phyloP scores from a whole-genome alignment of 805 yeast genomes.

The Wilhelminamyces savonicus region DNA sequence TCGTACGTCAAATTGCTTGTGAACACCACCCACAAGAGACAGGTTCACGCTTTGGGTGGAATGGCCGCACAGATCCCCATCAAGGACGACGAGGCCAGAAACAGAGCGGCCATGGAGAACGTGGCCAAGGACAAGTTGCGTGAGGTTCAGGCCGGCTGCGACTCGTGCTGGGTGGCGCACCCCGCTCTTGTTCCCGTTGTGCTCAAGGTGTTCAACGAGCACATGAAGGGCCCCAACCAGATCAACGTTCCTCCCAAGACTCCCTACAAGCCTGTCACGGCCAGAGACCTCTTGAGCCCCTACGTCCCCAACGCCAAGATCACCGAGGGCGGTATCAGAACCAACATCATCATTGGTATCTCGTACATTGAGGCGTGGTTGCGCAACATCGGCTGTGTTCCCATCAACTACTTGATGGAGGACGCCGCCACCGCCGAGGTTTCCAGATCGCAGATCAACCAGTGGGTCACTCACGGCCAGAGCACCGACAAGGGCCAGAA shows the following conservation, averaged over 20 bases:
- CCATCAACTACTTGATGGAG: constrained; percentile 81
- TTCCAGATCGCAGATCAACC: constrained; percentile 74
- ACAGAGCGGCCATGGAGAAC: constrained; percentile 62
- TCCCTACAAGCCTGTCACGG: constrained; percentile 50
- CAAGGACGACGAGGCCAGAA: constrained; percentile 59
- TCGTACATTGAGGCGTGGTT: constrained; percentile 85
- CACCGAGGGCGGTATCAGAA: constrained; percentile 64
- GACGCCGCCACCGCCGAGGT: constrained; percentile 91
- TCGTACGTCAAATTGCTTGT: constrained; percentile 70
- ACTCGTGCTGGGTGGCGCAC: constrained; percentile 87
- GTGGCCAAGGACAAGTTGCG: constrained; percentile 71
- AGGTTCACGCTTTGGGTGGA: constrained; percentile 85
- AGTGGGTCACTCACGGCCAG: constrained; percentile 75
- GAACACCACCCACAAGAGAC: constrained; percentile 68
- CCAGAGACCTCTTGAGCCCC: constrained; percentile 58
- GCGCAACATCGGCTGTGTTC: constrained; percentile 79
- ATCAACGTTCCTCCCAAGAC: constrained; percentile 45
- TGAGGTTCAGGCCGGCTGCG: constrained; percentile 75
- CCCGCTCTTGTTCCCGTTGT: constrained; percentile 77
- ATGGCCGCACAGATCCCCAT: constrained; percentile 88
- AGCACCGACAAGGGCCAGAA: constrained; percentile 50
- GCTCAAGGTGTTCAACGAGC: constrained; percentile 61
- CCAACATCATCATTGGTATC: constrained; percentile 69
- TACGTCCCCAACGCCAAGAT: constrained; percentile 55
- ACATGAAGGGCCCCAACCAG: constrained; percentile 82